These are phyloP conservation scores for Diaporthe sp. DNA, from an alignment of 2,329 filamentous ascomycete genomes.

Conservation along the genomic window DNA sequence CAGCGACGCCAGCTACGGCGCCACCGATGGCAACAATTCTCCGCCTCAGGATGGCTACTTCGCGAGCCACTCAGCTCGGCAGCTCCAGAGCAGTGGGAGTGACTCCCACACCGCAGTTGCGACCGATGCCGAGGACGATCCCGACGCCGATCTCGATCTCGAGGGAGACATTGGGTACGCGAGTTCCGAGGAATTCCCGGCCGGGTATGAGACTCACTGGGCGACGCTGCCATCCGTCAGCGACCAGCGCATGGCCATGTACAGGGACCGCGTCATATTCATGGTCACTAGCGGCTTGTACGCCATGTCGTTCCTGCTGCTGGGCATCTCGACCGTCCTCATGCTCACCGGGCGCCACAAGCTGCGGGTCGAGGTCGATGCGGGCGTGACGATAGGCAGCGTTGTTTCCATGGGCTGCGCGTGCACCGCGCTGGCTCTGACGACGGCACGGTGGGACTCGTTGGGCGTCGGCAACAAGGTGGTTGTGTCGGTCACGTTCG, in stretches of 20 bases:
- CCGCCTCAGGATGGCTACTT: conserved; percentile 43
- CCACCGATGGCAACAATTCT: conserved; percentile 44
- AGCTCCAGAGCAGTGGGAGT: conserved; percentile 47
- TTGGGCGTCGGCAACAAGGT: conserved; percentile 60
- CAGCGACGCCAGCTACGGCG: conserved; percentile 44
- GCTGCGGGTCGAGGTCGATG: conserved; percentile 79
- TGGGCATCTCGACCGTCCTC: conserved; percentile 75
- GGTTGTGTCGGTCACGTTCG: conserved; percentile 60
- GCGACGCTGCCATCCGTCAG: conserved; percentile 65
- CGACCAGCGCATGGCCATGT: conserved; percentile 64
- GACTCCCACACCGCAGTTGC: conserved; percentile 48
- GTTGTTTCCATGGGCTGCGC: conserved; percentile 76
- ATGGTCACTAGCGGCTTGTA: conserved; percentile 69
- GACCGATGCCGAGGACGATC: conserved; percentile 59
- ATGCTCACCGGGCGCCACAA: conserved; percentile 78
- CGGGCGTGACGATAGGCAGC: conserved; percentile 78
- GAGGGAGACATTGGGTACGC: conserved; percentile 54
- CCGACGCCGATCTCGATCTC: conserved; percentile 49
- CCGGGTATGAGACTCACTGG: conserved; percentile 69
- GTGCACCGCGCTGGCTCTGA: conserved; percentile 71
- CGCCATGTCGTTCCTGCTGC: conserved; percentile 71
- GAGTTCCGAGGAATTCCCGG: conserved; percentile 65
- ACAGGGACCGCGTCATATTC: conserved; percentile 70
- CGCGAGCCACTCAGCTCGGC: conserved; percentile 49
- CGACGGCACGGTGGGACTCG: conserved; percentile 65